Evolutionary conservation across 768 basidiomycete genomes (phyloP), one percentile per base, ranked within the genome.

Genomic region (Lentinus brumalis): DNA sequence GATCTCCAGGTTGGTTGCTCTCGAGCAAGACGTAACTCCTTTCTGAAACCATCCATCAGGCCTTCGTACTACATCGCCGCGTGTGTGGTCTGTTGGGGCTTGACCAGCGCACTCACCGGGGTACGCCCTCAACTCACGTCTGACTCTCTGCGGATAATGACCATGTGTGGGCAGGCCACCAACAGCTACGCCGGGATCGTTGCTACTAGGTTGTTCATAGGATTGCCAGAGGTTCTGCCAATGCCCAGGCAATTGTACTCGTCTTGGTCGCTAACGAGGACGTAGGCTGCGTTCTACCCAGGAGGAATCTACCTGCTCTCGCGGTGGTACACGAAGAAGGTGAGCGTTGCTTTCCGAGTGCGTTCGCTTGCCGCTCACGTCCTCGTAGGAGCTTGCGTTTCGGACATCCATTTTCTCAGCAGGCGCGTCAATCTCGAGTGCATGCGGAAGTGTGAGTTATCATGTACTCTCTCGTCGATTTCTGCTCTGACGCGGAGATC

Each of bases 51-150:
- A 8, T 11, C n/a, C 11, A 29, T 12, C 40, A 35, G 35, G 35
- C 35, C 35, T 6, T 35, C 35, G 35, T 35, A 35, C 35, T 35
- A 35, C 35, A 35, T 35, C 7, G 6, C 35, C 7, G 35, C 35
- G 35, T 35, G 35, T 11, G 35, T 35, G 35, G 11, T 85, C 16
- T 62, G 79, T 3, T 90, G 88, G 87, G 87, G 88, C 2, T 50
- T 86, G 15, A 84, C 83, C 3, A 87, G 86, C 53, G 76, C 83
- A 5, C 67, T 87, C 46, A 89, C 87, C 18, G 88, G 87, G 11
- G 86, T 86, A 67, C 45, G 79, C 21, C 14, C 7, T 4, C 14
- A 26, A 60, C 5, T 53, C 39, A 11, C 2, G 29, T 32, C n/a
- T 26, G 8, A 50, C 26, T 29, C 11, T 35, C 30, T 16, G 41